A percentile compares a stretch with the other conserved stretches of the same genome.
phyloP scores from a whole-genome alignment of 495 filamentous ascomycete genomes.

The Bryoglossum gracile region DNA sequence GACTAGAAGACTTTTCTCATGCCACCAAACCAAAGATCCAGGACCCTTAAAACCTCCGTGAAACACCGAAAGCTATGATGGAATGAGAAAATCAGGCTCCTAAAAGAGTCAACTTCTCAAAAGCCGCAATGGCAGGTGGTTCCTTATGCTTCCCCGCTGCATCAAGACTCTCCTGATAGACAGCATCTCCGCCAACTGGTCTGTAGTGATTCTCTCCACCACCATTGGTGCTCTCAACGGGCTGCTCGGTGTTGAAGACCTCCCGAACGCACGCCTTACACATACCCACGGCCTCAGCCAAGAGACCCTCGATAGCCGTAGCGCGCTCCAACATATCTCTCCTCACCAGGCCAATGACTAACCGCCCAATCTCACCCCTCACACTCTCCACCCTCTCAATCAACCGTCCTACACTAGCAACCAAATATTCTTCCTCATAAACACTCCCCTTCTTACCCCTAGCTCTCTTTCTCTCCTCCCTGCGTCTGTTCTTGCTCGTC shows the following conservation, averaged over 20 bases:
- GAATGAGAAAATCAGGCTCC: no score
- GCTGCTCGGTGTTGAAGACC: constrained; percentile 47
- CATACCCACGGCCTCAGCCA: constrained; percentile 62
- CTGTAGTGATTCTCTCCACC: constrained; percentile 25
- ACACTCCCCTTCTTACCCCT: constrained; percentile 91
- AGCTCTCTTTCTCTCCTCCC: constrained; percentile 92
- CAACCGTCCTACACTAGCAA: constrained; percentile 76
- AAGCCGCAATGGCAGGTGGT: constrained; percentile 36
- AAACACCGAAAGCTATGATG: no score
- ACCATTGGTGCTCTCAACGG: constrained; percentile 1
- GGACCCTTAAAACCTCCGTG: no score
- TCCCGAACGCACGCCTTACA: constrained; percentile 58
- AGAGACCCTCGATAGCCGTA: constrained; percentile 61
- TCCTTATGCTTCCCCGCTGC: constrained; percentile 37
- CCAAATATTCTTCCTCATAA: constrained; percentile 95
- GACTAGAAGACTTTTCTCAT: no score
- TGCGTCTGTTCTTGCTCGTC: constrained; percentile 72
- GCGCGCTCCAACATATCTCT: constrained; percentile 84
- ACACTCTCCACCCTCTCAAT: constrained; percentile 74
- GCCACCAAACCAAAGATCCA: no score
- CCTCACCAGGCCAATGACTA: constrained; percentile 68
- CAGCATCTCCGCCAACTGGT: constrained; percentile 39
- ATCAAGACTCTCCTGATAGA: constrained; percentile 42
- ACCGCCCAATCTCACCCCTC: constrained; percentile 56
- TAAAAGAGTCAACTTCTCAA: constrained; percentile 51